A percentile compares a stretch with the other conserved stretches of the same genome.
These are phyloP conservation scores for Dichotomocladium elegans DNA, from an alignment of 371 early-diverging fungal genomes.

Conservation along the genomic window DNA sequence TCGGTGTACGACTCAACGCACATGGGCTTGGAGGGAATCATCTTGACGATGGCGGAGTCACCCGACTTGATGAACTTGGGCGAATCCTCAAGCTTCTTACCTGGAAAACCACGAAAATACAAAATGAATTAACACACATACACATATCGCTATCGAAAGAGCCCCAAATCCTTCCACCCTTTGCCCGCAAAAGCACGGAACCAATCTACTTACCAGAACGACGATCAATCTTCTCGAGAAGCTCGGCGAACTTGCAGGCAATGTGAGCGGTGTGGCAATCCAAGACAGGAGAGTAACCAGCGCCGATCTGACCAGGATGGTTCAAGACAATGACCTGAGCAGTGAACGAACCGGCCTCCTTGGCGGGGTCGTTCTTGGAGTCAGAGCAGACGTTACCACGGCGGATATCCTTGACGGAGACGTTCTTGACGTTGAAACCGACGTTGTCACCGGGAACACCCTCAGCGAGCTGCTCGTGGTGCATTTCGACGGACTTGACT, in stretches of 20 bases:
- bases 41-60: conserved; percentile 94
- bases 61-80: conserved; percentile 60
- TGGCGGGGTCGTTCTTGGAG: conserved; percentile 96
- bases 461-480: conserved; percentile 90
- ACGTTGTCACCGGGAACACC: conserved; percentile 97
- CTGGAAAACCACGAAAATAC: neutral
- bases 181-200: too few species aligned
- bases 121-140: neutral
- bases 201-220: conserved; percentile 87
- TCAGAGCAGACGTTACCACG: conserved; percentile 97
- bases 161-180: too few species aligned
- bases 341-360: conserved; percentile 86
- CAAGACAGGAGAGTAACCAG: conserved; percentile 89
- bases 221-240: conserved; percentile 93
- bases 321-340: conserved; percentile 95
- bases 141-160: too few species aligned
- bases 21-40: conserved; percentile 94
- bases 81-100: conserved; percentile 14
- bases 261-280: conserved; percentile 97
- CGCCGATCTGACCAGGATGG: conserved; percentile 91
- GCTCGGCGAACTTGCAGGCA: conserved; percentile 92
- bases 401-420: conserved; percentile 94
- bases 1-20: conserved; percentile 93
- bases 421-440: conserved; percentile 98
- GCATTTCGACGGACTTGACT: conserved; percentile 98